phyloP scores from a whole-genome alignment of 139 green algal genomes.

The Klebsormidium nitens region DNA sequence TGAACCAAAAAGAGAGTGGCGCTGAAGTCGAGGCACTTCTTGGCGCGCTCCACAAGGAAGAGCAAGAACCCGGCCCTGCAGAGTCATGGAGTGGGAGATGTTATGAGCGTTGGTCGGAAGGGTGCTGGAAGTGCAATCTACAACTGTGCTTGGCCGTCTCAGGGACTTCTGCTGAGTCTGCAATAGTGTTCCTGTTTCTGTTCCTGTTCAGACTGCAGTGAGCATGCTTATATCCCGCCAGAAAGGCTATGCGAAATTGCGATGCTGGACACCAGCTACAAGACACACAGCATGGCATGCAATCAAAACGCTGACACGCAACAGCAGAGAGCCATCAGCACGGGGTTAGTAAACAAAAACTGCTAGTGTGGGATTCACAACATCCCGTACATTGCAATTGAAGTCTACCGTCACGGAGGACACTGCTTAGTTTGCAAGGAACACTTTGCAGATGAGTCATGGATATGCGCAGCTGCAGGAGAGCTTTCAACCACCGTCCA shows the following conservation, averaged over 20 bases:
- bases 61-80: constrained; percentile 45
- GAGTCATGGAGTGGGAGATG: neutral
- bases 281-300: no score
- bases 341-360: no score
- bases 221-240: neutral
- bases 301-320: no score
- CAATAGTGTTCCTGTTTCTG: neutral
- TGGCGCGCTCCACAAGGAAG: constrained; percentile 77
- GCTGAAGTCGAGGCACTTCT: constrained; percentile 94
- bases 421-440: no score
- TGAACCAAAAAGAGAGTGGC: constrained; percentile 79
- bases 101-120: neutral
- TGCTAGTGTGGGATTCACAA: no score
- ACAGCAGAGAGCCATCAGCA: no score
- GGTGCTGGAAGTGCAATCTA: neutral
- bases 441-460: no score
- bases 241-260: neutral
- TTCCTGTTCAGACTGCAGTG: neutral
- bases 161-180: neutral
- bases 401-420: no score
- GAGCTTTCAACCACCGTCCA: no score
- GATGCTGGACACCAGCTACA: no score
- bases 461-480: no score
- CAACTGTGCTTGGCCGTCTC: neutral
- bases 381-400: no score